phyloP scores from a whole-genome alignment of 768 basidiomycete genomes.

The Tylopilus plumbeoviolaceoides region DNA sequence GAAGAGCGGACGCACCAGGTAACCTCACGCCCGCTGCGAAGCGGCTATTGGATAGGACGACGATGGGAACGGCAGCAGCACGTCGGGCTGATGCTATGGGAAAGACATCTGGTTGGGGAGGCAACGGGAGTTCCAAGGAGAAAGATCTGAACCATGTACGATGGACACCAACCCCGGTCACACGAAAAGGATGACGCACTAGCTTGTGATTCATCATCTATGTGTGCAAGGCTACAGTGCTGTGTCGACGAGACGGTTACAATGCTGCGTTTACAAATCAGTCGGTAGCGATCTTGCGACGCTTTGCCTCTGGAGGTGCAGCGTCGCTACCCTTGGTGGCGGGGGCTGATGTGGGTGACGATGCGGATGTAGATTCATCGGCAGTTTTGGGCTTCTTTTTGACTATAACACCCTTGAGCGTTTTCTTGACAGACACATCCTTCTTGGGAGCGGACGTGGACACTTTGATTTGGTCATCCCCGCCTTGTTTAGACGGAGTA shows the following conservation, averaged over 20 bases:
- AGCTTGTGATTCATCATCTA: neutral
- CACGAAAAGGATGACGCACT: slow-evolving; percentile 30
- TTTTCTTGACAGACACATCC: slow-evolving; percentile 49
- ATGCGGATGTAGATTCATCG: slow-evolving; percentile 12
- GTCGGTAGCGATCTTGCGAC: slow-evolving; percentile 47
- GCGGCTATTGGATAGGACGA: slow-evolving; percentile 68
- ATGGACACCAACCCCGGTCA: slow-evolving; percentile 76
- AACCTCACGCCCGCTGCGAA: slow-evolving; percentile 84
- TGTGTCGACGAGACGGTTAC: slow-evolving; percentile 10
- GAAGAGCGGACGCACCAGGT: slow-evolving; percentile 66
- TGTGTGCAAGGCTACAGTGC: slow-evolving; percentile 11
- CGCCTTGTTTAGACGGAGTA: slow-evolving; percentile 28
- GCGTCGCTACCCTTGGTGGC: slow-evolving; percentile 16
- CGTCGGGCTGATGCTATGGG: slow-evolving; percentile 70
- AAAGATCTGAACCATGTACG: slow-evolving; percentile 61
- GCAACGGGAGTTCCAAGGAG: slow-evolving; percentile 41
- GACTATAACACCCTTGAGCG: slow-evolving; percentile 74
- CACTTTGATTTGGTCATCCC: slow-evolving; percentile 26
- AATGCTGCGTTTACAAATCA: slow-evolving; percentile 18
- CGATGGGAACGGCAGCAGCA: slow-evolving; percentile 57
- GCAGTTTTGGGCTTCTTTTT: slow-evolving; percentile 63
- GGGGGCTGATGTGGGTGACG: slow-evolving; percentile 16
- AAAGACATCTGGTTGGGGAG: slow-evolving; percentile 53
- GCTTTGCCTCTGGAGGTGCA: slow-evolving; percentile 48
- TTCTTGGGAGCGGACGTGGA: slow-evolving; percentile 46